Evolutionary conservation across 2,329 filamentous ascomycete species (phyloP).

Genomic region (Malbranchea zuffiana): DNA sequence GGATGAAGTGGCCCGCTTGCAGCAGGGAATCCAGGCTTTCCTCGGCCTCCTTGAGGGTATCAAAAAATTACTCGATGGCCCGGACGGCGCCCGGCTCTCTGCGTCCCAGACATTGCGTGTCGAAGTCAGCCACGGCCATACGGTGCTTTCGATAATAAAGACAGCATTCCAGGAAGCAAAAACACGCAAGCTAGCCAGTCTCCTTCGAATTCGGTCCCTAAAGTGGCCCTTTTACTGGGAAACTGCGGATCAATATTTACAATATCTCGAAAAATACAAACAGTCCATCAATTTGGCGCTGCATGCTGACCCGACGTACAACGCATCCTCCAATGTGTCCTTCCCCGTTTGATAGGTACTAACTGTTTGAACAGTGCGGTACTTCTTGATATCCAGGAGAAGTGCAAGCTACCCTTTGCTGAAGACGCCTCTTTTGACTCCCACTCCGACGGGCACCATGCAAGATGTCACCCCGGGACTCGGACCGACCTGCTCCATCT

Average conservation of each 20-base stretch:
- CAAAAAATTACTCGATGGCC: conserved; percentile 10
- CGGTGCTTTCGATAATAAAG: conserved; percentile 10
- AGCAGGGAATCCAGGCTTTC: conserved; percentile 12
- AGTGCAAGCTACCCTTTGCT: not conserved
- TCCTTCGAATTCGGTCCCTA: conserved; percentile 18
- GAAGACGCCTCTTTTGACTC: not conserved
- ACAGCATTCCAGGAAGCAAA: conserved; percentile 12
- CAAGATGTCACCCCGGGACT: conserved; percentile 15
- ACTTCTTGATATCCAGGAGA: not conserved
- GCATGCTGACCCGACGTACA: conserved; percentile 23
- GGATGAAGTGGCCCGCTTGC: conserved; percentile 17
- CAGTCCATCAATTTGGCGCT: conserved; percentile 19
- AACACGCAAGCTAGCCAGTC: conserved; percentile 16
- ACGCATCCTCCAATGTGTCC: too few relatives aligned
- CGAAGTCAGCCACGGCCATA: not conserved
- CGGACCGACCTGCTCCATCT: conserved; percentile 15
- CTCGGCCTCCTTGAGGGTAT: conserved; percentile 13
- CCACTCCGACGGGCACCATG: not conserved
- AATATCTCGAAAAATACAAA: conserved; percentile 19
- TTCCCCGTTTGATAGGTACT: conserved; percentile 8
- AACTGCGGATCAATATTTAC: too few relatives aligned
- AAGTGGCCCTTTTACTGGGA: too few relatives aligned
- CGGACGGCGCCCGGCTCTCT: conserved; percentile 2
- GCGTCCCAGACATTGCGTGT: not conserved
- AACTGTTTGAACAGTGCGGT: not conserved